Base-by-base conservation (phyloP, 768 basidiomycete genomes). In the Multifurca ochricompacta region DNA sequence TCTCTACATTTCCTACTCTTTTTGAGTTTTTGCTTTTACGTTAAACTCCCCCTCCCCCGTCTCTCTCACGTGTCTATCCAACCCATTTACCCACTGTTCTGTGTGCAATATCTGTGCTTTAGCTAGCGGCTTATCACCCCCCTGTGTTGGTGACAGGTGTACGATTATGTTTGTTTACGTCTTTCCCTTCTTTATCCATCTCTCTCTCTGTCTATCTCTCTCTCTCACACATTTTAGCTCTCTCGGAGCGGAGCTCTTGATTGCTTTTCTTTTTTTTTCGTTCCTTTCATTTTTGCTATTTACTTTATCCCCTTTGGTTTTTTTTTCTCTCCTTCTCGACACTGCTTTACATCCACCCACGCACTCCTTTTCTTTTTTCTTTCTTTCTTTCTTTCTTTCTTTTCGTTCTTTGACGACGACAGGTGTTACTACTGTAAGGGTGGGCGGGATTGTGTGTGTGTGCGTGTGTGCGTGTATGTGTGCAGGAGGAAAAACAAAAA, bases 221-320 rank as follows among this genome's bases (percentile, higher is more conserved):
- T 23, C 31, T 41, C 34, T 25, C 46, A 21, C 1, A 25, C 10
- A 18, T 36, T 37, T 18, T 34, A 54, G 31, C 18, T 39, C n/a
- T n/a, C n/a, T n/a, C n/a, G n/a, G n/a, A n/a, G n/a, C n/a, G n/a
- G n/a, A n/a, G n/a, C n/a, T 31, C 48, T 50, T 55, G 34, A 32
- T 43, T 48, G 31, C 47, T 8, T 39, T 37, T 40, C 42, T 36
- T 35, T 49, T 8, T n/a, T 27, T 16, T 13, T 18, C 11, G 3
- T 25, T 10, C 23, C 2, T 32, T 9, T 41, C 23, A n/a, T 34
- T 32, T 28, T 46, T 45, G 27, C 36, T 19, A 39, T 34, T 19
- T 56, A 56, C 52, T 41, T 56, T 56, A 56, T 56, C 50, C 27
- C 25, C 39, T 52, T 56, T 13, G 36, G 36, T 31, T 42, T 31